These are phyloP conservation scores for Parsonsia alboflavescens DNA, from an alignment of 257 asterid species.

Conservation along the genomic window DNA sequence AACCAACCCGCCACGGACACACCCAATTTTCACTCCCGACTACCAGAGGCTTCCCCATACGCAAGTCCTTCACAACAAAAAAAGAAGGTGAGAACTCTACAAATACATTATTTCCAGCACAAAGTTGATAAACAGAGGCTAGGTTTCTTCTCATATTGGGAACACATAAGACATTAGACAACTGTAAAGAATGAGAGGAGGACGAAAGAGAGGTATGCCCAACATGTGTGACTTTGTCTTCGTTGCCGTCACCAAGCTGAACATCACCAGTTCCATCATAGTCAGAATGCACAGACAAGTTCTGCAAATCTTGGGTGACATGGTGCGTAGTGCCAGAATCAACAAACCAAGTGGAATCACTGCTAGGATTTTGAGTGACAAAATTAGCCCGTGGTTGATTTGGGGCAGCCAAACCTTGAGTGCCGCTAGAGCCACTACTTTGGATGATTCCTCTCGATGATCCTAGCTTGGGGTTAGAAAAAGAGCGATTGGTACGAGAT, in stretches of 20 bases:
- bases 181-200: neutral
- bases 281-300: neutral
- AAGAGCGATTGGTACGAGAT: neutral
- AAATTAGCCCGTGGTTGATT: neutral
- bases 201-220: neutral
- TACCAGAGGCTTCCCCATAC: neutral
- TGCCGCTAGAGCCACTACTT: neutral
- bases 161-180: neutral
- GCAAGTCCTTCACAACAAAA: neutral
- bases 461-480: neutral
- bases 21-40: no score
- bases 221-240: neutral
- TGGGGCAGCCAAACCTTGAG: conserved; percentile 3
- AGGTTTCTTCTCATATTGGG: neutral
- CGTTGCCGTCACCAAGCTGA: neutral
- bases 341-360: neutral
- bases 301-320: neutral
- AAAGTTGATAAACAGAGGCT: neutral
- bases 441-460: neutral
- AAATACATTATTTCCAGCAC: neutral
- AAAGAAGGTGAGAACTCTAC: neutral
- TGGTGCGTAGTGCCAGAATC: neutral
- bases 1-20: no score
- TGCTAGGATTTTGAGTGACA: neutral
- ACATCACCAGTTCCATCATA: neutral